phyloP scores from a whole-genome alignment of 1,139 yeast species.

The Blastobotrys apis region DNA sequence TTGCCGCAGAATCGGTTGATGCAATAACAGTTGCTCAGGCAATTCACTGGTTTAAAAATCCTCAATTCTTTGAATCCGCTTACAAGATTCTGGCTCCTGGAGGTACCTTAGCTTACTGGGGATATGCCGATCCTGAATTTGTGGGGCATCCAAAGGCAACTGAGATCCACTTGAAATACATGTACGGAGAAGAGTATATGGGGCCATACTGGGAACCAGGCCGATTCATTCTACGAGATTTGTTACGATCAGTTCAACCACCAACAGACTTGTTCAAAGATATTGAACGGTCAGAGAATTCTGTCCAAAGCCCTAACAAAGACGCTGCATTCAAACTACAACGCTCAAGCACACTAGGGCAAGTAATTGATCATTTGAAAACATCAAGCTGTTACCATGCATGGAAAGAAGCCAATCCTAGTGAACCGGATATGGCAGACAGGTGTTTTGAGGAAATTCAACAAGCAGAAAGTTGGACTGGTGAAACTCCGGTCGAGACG shows the following conservation, averaged over 20 bases:
- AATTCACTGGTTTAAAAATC: conserved; percentile 70
- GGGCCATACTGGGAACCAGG: conserved; percentile 83
- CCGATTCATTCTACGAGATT: conserved; percentile 45
- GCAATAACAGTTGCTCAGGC: conserved; percentile 73
- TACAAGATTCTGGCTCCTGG: conserved; percentile 48
- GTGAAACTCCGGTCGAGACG: conserved; percentile 43
- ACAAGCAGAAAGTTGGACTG: conserved; percentile 42
- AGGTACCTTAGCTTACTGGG: conserved; percentile 74
- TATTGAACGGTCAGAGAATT: conserved; percentile 29
- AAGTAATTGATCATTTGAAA: conserved; percentile 47
- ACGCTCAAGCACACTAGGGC: conserved; percentile 42
- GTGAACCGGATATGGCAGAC: conserved; percentile 33
- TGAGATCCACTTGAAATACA: conserved; percentile 39
- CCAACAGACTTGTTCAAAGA: conserved; percentile 43
- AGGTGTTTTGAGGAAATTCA: conserved; percentile 45
- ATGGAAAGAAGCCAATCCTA: conserved; percentile 48
- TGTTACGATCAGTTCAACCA: conserved; percentile 44
- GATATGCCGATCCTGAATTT: conserved; percentile 64
- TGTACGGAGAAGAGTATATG: conserved; percentile 46
- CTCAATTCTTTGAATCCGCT: conserved; percentile 48
- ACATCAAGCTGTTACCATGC: conserved; percentile 71
- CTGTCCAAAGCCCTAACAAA: conserved; percentile 30
- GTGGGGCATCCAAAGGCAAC: conserved; percentile 43
- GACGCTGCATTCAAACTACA: conserved; percentile 42
- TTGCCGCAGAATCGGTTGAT: conserved; percentile 42